A percentile compares a stretch with the other conserved stretches of the same genome.
phyloP scores from a whole-genome alignment of 2,329 filamentous ascomycete genomes.

The Colletotrichum sp. region DNA sequence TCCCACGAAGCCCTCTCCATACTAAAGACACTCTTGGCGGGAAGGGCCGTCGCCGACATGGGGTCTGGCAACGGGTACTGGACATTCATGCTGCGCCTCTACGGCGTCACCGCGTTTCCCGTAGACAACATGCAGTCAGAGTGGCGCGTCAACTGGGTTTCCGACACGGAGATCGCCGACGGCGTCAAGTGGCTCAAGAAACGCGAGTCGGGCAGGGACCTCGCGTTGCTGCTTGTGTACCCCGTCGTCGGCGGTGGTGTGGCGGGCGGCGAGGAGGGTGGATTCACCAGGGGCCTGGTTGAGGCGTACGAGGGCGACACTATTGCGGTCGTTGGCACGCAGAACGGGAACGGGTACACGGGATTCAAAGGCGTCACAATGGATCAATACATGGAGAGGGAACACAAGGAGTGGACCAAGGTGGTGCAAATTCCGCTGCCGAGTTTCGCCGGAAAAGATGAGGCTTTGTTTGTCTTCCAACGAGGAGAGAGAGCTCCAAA shows the following conservation, averaged over 20 bases:
- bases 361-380: slow-evolving; percentile 68
- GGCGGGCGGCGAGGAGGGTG: slow-evolving; percentile 66
- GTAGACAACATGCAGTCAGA: slow-evolving; percentile 72
- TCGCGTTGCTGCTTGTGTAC: slow-evolving; percentile 74
- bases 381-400: slow-evolving; percentile 68
- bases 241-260: slow-evolving; percentile 70
- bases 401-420: slow-evolving; percentile 63
- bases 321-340: slow-evolving; percentile 75
- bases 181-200: slow-evolving; percentile 62
- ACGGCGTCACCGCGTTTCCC: slow-evolving; percentile 59
- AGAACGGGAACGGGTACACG: slow-evolving; percentile 78
- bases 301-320: slow-evolving; percentile 66
- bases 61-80: slow-evolving; percentile 80
- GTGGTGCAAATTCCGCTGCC: slow-evolving; percentile 71
- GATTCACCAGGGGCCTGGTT: slow-evolving; percentile 69
- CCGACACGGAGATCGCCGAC: slow-evolving; percentile 68
- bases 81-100: slow-evolving; percentile 71
- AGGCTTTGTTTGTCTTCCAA: slow-evolving; percentile 73
- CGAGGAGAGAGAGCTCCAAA: slow-evolving; percentile 44
- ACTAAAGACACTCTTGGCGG: slow-evolving; percentile 60
- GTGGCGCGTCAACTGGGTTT: slow-evolving; percentile 73
- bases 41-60: slow-evolving; percentile 65
- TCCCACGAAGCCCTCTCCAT: slow-evolving; percentile 69
- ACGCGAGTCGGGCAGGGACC: slow-evolving; percentile 54
- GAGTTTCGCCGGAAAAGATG: slow-evolving; percentile 79